These are phyloP conservation scores for Pythium sukuiense DNA, from an alignment of 352 stramenopile species.

Conservation along the genomic window DNA sequence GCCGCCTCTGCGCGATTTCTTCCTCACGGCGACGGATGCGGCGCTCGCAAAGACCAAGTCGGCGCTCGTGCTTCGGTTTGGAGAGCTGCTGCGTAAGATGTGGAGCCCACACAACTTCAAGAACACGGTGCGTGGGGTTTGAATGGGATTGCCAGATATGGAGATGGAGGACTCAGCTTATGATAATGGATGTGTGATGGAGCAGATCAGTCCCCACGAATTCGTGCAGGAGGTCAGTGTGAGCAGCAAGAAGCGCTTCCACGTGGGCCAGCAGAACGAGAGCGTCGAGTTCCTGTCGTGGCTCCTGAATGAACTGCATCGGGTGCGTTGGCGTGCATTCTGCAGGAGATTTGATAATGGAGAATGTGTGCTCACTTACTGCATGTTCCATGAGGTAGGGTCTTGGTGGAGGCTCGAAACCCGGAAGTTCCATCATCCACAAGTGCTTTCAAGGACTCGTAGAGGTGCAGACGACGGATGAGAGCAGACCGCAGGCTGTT, in stretches of 20 bases:
- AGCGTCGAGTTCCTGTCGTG: constrained; percentile 96
- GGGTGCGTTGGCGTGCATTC: constrained; percentile 33
- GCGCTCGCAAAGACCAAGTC: constrained; percentile 64
- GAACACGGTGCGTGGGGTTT: constrained; percentile 83
- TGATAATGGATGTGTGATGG: neutral
- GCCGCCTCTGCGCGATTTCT: constrained; percentile 92
- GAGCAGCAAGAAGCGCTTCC: constrained; percentile 96
- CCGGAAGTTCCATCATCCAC: constrained; percentile 93
- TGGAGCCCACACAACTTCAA: constrained; percentile 99
- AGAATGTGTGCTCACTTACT: neutral
- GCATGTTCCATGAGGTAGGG: constrained; percentile 38
- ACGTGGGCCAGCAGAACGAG: constrained; percentile 93
- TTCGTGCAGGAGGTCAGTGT: constrained; percentile 95
- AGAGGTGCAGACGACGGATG: constrained; percentile 88
- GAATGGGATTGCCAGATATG: too few species aligned
- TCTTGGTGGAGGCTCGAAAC: constrained; percentile 82
- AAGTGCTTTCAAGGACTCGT: constrained; percentile 96
- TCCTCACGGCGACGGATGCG: constrained; percentile 69
- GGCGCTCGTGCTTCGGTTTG: constrained; percentile 91
- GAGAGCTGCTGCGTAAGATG: constrained; percentile 96
- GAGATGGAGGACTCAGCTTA: neutral
- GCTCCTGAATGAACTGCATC: constrained; percentile 95
- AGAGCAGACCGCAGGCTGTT: constrained; percentile 41
- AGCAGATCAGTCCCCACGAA: constrained; percentile 94
- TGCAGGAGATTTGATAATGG: neutral